Evolutionary conservation across 192 early-diverging fungal species (phyloP).

Genomic region (Phycomyces nitens): DNA sequence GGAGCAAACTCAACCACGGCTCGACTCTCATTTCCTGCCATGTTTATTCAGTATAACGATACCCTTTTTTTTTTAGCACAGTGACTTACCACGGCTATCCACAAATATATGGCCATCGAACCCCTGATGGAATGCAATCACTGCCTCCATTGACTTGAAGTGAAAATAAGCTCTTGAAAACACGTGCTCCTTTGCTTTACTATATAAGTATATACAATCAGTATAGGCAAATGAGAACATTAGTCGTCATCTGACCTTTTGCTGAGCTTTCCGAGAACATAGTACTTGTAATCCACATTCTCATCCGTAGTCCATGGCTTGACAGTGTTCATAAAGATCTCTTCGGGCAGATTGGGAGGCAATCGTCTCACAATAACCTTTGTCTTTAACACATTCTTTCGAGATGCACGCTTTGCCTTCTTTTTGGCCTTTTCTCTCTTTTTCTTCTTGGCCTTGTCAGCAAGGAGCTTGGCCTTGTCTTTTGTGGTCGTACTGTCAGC

Average conservation of each 20-base stretch:
- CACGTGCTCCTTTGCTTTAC: slow-evolving; percentile 66
- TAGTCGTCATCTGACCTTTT: slow-evolving; percentile 52
- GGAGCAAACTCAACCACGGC: slow-evolving; percentile 81
- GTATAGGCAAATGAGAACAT: neutral
- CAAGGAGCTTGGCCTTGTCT: neutral
- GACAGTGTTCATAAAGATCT: slow-evolving; percentile 60
- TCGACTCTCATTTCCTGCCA: slow-evolving; percentile 59
- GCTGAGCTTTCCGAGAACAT: slow-evolving; percentile 67
- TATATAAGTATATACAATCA: slow-evolving; percentile 18
- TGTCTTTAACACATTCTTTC: slow-evolving; percentile 41
- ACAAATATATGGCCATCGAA: slow-evolving; percentile 78
- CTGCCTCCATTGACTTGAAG: slow-evolving; percentile 62
- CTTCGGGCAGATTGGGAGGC: slow-evolving; percentile 73
- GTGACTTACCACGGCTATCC: slow-evolving; percentile 52
- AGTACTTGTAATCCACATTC: slow-evolving; percentile 49
- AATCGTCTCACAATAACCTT: slow-evolving; percentile 77
- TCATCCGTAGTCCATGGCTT: slow-evolving; percentile 49
- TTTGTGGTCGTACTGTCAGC: neutral
- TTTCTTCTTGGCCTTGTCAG: slow-evolving; percentile 19
- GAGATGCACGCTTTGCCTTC: slow-evolving; percentile 19
- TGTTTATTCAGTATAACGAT: neutral
- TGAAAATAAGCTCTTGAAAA: slow-evolving; percentile 76
- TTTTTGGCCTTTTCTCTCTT: slow-evolving; percentile 15
- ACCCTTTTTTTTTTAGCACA: neutral
- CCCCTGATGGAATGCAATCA: slow-evolving; percentile 68